These are phyloP conservation scores for Xerocomus cyaneibrunnescens DNA, from an alignment of 1,284 basidiomycete genomes.

Conservation along the genomic window DNA sequence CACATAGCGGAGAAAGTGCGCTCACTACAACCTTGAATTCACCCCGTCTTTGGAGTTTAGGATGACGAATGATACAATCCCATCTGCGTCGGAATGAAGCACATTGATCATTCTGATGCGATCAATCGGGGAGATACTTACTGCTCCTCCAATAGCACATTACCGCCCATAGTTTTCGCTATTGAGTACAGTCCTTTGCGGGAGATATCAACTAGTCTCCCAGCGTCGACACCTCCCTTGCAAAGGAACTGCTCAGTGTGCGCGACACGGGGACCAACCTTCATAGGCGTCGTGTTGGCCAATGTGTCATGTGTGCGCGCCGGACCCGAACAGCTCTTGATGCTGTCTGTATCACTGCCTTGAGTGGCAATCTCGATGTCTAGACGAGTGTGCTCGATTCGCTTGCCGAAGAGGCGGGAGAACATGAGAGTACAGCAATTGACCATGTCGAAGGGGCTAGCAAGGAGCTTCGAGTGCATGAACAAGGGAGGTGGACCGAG, in stretches of 20 bases:
- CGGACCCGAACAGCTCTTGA: slow-evolving; percentile 39
- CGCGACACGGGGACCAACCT: slow-evolving; percentile 35
- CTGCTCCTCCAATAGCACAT: slow-evolving; percentile 38
- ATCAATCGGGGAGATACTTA: slow-evolving; percentile 24
- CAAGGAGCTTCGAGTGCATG: slow-evolving; percentile 30
- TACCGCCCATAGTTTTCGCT: slow-evolving; percentile 38
- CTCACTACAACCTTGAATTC: slow-evolving; percentile 37
- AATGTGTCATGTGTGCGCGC: slow-evolving; percentile 32
- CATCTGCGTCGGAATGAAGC: slow-evolving; percentile 29
- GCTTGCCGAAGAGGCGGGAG: slow-evolving; percentile 22
- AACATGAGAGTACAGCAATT: slow-evolving; percentile 24
- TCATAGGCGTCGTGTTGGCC: slow-evolving; percentile 22
- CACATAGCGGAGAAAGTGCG: slow-evolving; percentile 4
- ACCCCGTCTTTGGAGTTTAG: slow-evolving; percentile 30
- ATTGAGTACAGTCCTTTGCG: slow-evolving; percentile 34
- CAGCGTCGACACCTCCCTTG: slow-evolving; percentile 37
- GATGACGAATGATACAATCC: slow-evolving; percentile 37
- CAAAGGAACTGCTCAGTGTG: slow-evolving; percentile 39
- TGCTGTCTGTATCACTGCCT: slow-evolving; percentile 22
- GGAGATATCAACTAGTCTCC: slow-evolving; percentile 35
- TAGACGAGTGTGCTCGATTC: slow-evolving; percentile 19
- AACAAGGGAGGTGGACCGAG: slow-evolving; percentile 12
- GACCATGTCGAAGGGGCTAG: slow-evolving; percentile 29
- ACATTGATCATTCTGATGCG: slow-evolving; percentile 18
- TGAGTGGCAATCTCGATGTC: slow-evolving; percentile 28